Evolutionary conservation across 2,329 filamentous ascomycete species (phyloP).

Genomic region (Macrophomina tecta): DNA sequence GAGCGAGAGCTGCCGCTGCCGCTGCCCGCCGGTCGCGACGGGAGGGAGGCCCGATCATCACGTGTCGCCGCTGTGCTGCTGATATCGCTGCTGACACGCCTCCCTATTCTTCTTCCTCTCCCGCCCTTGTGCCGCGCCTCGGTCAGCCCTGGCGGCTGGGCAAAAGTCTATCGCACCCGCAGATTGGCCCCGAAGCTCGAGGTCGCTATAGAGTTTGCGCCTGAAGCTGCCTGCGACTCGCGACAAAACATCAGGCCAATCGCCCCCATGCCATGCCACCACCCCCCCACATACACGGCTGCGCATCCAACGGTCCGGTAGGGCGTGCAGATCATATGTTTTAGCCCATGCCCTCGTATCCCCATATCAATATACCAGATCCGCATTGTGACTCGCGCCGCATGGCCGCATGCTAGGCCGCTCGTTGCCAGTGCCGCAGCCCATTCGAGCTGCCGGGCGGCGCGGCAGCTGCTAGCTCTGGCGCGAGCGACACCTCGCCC

Average conservation of each 20-base stretch:
- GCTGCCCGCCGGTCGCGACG: background rate
- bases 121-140: background rate
- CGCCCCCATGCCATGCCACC: background rate
- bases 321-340: constrained; percentile 16
- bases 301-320: constrained; percentile 20
- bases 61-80: background rate
- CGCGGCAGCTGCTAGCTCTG: background rate
- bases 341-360: constrained; percentile 20
- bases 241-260: constrained; percentile 16
- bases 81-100: background rate
- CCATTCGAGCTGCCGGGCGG: background rate
- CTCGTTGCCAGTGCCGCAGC: background rate
- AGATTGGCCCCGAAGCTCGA: background rate
- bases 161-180: background rate
- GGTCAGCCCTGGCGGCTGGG: constrained; percentile 13
- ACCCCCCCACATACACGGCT: background rate
- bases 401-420: background rate
- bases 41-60: constrained; percentile 14
- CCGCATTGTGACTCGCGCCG: background rate
- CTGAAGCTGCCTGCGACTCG: constrained; percentile 13
- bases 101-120: background rate
- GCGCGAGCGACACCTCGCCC: background rate
- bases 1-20: background rate
- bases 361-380: background rate
- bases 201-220: constrained; percentile 5